Base-by-base conservation (phyloP, 2,329 filamentous ascomycete species). In the Xylariales sp. region DNA sequence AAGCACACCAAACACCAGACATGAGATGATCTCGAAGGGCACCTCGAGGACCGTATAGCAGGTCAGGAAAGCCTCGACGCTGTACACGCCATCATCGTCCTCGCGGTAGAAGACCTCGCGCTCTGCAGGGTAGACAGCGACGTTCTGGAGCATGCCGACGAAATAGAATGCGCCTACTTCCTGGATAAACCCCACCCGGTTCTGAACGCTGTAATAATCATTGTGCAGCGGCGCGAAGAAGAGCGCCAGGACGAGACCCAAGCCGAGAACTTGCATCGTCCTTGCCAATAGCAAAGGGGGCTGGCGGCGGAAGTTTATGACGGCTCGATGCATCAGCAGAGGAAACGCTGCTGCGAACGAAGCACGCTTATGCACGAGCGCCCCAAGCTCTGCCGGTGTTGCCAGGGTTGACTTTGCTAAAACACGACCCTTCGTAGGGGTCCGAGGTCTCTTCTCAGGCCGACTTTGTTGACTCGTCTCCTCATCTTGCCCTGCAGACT, bases 91-190 rank as follows among this genome's bases (percentile, higher is more conserved):
- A 58, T 90, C 86, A 46, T 83, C 82, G 51, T 86, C 76, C 62
- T 90, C 86, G 49, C 82, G 76, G 55, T 88, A 87, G 58, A 88
- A 89, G 1, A 88, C 84, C 43, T 87, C 83, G 4, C 83, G 73
- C 55, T 88, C 85, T 29, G 67, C 67, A 0, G 85, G 85, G 54
- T 88, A 88, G 6, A 86, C 72, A 3, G 84, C 82, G 4, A 88
- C 81, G 53, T 88, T 88, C 58, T 89, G 84, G 10, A 89, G 70
- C 84, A 89, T 88, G 20, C 85, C 85, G 2, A 86, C 77, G 51
- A 86, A 86, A 60, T 86, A 85, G 25, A 86, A 76, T 0, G 84
- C 80, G 1, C 80, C 76, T 21, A 88, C 72, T 55, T 89, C 78
- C 48, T 88, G 81, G 1, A 88, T 66, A 50, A 88, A 84, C 0